Evolutionary conservation across 345 rosid genomes (phyloP), one percentile per base, ranked within the genome.

Genomic region (Anastatica hierochuntica): DNA sequence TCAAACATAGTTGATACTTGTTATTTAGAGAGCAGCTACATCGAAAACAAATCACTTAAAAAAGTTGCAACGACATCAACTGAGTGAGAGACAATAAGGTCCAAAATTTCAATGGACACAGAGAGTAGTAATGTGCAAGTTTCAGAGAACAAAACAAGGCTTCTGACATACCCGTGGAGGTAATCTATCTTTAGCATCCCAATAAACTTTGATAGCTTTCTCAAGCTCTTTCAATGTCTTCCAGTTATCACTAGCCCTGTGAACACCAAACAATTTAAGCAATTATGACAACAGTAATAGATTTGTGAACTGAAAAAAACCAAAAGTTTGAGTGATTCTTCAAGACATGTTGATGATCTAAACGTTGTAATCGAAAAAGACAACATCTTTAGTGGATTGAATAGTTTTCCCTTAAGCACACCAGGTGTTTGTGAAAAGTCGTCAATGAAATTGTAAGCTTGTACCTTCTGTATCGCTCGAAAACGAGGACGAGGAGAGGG

Each of bases 171-270:
- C 98, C 76, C 95, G 73, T 57, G 98, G 98, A 15, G 98, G 98
- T 66, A 84, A 64, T 38, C 85, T 80, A 70, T 90, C 95, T 67
- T 82, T 90, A 6, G 84, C 71, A 24, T 63, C 66, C 95, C 97
- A 81, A 23, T 86, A 86, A 42, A 86, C 85, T 71, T 78, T 71
- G 46, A 79, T 67, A 2, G 97, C 97, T 69, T 77, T 77, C 77
- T 86, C 95, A 43, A 90, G 79, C 79, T 80, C 94, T 76, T 85
- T 79, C 73, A 90, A 62, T 44, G 84, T 78, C 68, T 78, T 83
- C 95, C 97, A 90, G 60, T 90, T 90, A 52, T 75, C 73, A 58
- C 76, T 71, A 44, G 94, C 90, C 83, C 97, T 90, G 70, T 37
- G 18, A 35, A 49, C 9, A 56, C 11, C 42, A n/a, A 7, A 39